phyloP scores from a whole-genome alignment of 2,329 filamentous ascomycete genomes.

The Phyllosticta citrichinensis region DNA sequence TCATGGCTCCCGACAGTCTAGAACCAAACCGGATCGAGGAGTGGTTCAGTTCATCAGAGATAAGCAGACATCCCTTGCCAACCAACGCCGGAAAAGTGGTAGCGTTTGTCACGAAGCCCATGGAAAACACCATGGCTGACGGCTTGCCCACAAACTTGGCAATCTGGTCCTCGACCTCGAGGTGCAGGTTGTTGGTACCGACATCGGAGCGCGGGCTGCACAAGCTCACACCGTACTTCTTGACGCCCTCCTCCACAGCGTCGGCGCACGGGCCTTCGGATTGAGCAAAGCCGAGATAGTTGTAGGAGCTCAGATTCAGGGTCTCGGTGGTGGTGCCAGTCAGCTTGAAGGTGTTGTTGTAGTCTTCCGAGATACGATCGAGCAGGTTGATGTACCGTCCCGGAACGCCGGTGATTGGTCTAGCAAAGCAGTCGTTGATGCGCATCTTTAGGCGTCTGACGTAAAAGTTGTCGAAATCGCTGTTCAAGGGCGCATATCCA shows the following conservation, averaged over 20 bases:
- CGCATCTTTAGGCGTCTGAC: slow-evolving; percentile 83
- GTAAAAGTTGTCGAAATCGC: slow-evolving; percentile 99
- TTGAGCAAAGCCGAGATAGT: slow-evolving; percentile 96
- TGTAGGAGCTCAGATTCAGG: slow-evolving; percentile 98
- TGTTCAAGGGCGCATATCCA: slow-evolving; percentile 91
- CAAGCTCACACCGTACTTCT: slow-evolving; percentile 74
- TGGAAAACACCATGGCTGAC: slow-evolving; percentile 92
- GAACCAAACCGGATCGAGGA: slow-evolving; percentile 94
- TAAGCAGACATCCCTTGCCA: slow-evolving; percentile 83
- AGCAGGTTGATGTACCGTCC: slow-evolving; percentile 88
- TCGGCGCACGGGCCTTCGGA: slow-evolving; percentile 95
- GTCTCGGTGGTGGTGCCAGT: slow-evolving; percentile 89
- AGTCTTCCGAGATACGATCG: slow-evolving; percentile 82
- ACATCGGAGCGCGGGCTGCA: slow-evolving; percentile 74
- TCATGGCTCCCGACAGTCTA: slow-evolving; percentile 87
- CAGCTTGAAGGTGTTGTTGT: slow-evolving; percentile 81
- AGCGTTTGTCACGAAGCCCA: slow-evolving; percentile 96
- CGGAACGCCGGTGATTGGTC: slow-evolving; percentile 85
- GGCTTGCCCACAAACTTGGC: slow-evolving; percentile 91
- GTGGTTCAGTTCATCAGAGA: slow-evolving; percentile 96
- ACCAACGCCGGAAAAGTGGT: slow-evolving; percentile 87
- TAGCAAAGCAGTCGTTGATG: slow-evolving; percentile 93
- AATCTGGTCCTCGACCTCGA: slow-evolving; percentile 83
- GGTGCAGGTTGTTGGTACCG: slow-evolving; percentile 76
- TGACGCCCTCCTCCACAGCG: slow-evolving; percentile 74